phyloP scores from a whole-genome alignment of 1,284 basidiomycete genomes.

The Moesziomyces aphidis region DNA sequence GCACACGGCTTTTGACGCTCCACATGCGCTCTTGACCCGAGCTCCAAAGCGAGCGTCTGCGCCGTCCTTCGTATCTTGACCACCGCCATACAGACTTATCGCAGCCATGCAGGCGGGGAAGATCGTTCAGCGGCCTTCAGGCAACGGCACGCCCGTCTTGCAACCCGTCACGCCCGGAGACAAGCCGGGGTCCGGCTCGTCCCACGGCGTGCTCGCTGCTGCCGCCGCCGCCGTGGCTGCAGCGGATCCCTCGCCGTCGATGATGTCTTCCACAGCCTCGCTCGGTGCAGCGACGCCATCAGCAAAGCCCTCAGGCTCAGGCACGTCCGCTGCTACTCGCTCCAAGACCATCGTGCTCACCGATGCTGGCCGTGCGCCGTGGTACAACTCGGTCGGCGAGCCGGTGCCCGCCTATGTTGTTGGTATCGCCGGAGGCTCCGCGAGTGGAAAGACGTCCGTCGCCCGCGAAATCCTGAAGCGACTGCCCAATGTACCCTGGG shows the following conservation, averaged over 20 bases:
- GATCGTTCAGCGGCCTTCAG: conserved; percentile 36
- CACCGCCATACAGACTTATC: neutral
- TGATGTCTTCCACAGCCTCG: conserved; percentile 12
- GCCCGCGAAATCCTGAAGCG: conserved; percentile 55
- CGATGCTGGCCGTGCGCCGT: conserved; percentile 68
- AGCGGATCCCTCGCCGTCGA: conserved; percentile 5
- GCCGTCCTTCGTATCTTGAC: neutral
- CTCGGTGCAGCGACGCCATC: conserved; percentile 7
- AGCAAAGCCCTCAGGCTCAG: conserved; percentile 11
- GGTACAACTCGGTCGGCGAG: conserved; percentile 80
- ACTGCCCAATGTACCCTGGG: conserved; percentile 65
- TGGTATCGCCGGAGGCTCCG: conserved; percentile 91
- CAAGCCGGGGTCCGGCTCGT: conserved; percentile 9
- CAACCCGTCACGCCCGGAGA: conserved; percentile 28
- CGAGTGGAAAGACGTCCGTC: conserved; percentile 85
- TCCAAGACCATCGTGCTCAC: conserved; percentile 55
- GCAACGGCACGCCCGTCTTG: conserved; percentile 47
- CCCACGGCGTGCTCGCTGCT: conserved; percentile 24
- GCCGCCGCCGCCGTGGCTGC: conserved; percentile 27
- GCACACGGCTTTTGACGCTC: neutral
- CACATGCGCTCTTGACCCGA: neutral
- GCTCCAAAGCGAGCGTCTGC: neutral
- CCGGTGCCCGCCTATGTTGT: conserved; percentile 78
- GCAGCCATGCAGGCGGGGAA: conserved; percentile 34
- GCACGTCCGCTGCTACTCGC: conserved; percentile 23